Conservation (phyloP, 2,329 filamentous ascomycete species). For the Xylariaceae sp. region DNA sequence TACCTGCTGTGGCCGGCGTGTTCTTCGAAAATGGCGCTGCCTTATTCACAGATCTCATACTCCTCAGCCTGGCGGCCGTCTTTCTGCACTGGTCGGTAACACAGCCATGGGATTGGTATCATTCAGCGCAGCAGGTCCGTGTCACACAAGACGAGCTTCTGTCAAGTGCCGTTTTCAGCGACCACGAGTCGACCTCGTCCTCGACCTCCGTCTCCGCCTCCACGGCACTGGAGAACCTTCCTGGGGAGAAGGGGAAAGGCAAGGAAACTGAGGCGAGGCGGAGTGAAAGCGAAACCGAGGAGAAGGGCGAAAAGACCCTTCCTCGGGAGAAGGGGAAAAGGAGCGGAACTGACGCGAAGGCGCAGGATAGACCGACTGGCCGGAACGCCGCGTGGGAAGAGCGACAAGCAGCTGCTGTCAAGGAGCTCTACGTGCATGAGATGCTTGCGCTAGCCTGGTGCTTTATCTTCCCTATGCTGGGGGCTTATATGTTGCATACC, state of each 20-base stretch:
- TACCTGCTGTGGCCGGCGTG: conserved; percentile 80
- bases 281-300: conserved; percentile 36
- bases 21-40: conserved; percentile 81
- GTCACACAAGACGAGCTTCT: conserved; percentile 44
- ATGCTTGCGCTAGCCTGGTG: conserved; percentile 70
- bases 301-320: conserved; percentile 37
- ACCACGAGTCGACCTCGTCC: conserved; percentile 32
- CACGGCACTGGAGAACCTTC: conserved; percentile 40
- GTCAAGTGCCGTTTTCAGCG: conserved; percentile 40
- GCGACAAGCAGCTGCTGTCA: conserved; percentile 41
- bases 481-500: conserved; percentile 78
- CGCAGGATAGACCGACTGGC: conserved; percentile 3
- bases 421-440: conserved; percentile 71
- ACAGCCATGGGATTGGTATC: conserved; percentile 83
- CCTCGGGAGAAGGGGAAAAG: conserved; percentile 41
- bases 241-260: conserved; percentile 36
- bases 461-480: conserved; percentile 71
- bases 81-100: conserved; percentile 92
- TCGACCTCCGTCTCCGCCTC: conserved; percentile 19
- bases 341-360: conserved; percentile 8
- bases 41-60: conserved; percentile 78
- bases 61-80: conserved; percentile 73
- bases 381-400: conserved; percentile 23
- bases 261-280: conserved; percentile 37
- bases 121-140: conserved; percentile 62